Conservation (phyloP, 2,329 filamentous ascomycete genomes). For the Penicillium janthinellum region DNA sequence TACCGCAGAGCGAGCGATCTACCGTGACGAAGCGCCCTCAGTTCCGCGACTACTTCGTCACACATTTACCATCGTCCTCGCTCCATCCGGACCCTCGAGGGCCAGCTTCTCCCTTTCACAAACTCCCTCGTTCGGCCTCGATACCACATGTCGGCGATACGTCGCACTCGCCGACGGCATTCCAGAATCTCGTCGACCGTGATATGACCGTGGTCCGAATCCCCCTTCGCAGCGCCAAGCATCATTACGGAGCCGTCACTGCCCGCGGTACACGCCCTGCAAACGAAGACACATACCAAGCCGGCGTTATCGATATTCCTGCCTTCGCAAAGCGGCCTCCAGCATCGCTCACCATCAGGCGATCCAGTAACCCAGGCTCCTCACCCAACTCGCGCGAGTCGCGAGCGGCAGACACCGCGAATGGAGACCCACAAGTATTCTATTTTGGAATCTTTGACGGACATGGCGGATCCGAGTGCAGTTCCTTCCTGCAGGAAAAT, state of each 20-base stretch:
- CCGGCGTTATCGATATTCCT: conserved; percentile 88
- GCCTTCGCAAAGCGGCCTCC: conserved; percentile 86
- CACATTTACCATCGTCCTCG: conserved; percentile 89
- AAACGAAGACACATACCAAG: conserved; percentile 94
- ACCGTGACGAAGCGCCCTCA: conserved; percentile 44
- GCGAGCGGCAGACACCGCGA: conserved; percentile 70
- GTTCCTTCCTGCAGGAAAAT: conserved; percentile 79
- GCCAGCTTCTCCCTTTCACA: conserved; percentile 70
- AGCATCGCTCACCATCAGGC: conserved; percentile 56
- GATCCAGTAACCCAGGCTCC: conserved; percentile 32
- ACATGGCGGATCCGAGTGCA: conserved; percentile 87
- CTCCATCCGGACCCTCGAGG: conserved; percentile 80
- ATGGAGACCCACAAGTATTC: conserved; percentile 92
- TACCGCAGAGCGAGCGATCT: conserved; percentile 14
- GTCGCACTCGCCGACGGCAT: conserved; percentile 56
- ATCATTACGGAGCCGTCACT: conserved; percentile 84
- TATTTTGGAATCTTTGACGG: conserved; percentile 98
- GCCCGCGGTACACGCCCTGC: conserved; percentile 81
- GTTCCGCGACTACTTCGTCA: conserved; percentile 98
- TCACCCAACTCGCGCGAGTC: conserved; percentile 55
- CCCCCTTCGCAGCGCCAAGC: conserved; percentile 87
- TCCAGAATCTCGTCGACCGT: conserved; percentile 65
- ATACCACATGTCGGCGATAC: conserved; percentile 67
- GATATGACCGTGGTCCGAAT: conserved; percentile 95
- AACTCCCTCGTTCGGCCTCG: conserved; percentile 81